Percentiles rank a stretch among this genome's conserved stretches.
These are phyloP conservation scores for Podila horticola DNA, from an alignment of 192 early-diverging fungal genomes.

Conservation along the genomic window DNA sequence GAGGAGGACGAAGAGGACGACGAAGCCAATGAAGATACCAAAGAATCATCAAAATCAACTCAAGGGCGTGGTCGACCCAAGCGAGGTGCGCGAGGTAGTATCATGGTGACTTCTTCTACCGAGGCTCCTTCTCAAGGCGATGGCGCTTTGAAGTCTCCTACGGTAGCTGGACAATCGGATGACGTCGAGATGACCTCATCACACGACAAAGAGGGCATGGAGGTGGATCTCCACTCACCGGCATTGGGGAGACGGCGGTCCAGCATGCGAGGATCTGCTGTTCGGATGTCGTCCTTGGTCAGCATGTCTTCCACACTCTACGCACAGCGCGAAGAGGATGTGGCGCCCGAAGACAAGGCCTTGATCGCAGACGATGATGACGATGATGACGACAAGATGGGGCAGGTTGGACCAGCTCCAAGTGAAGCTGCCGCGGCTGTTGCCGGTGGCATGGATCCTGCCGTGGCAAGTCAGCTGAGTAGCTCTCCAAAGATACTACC, in stretches of 20 bases:
- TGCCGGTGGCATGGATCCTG: constrained; percentile 49
- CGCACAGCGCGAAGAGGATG: constrained; percentile 44
- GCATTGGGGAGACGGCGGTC: constrained; percentile 36
- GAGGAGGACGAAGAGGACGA: constrained; percentile 24
- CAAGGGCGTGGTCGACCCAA: constrained; percentile 29
- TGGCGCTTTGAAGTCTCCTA: background rate
- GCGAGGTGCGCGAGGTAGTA: constrained; percentile 21
- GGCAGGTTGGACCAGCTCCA: constrained; percentile 32
- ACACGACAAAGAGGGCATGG: constrained; percentile 31
- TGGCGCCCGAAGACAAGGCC: constrained; percentile 26
- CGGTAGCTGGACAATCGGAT: background rate
- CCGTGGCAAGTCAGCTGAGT: constrained; percentile 19
- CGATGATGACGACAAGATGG: constrained; percentile 39
- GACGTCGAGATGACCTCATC: constrained; percentile 21
- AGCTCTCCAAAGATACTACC: constrained; percentile 16
- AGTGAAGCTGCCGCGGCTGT: constrained; percentile 47
- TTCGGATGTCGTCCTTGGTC: constrained; percentile 49
- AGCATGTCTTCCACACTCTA: constrained; percentile 49
- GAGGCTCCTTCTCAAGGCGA: background rate
- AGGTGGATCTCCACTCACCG: constrained; percentile 48
- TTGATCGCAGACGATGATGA: constrained; percentile 31
- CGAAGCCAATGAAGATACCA: background rate
- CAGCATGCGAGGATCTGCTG: constrained; percentile 44
- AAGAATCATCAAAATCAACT: background rate
- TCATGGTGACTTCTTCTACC: constrained; percentile 17